Percentiles rank a stretch among this genome's conserved stretches.
Conservation (phyloP, 768 basidiomycete genomes). For the Termitomyces sp. region DNA sequence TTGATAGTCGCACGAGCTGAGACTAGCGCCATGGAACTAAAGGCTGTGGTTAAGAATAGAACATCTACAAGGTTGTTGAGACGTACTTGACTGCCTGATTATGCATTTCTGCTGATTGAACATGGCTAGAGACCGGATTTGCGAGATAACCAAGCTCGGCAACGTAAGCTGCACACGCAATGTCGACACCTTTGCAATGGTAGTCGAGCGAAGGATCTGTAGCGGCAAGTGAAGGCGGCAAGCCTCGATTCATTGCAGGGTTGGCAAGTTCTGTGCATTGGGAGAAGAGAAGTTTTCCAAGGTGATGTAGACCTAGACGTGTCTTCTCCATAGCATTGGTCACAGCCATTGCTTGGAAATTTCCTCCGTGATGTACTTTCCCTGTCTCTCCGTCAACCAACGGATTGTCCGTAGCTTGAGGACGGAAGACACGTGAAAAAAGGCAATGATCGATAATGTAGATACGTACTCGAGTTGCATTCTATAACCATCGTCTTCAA, state of each 20-base stretch:
- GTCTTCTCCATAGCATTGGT: conserved; percentile 88
- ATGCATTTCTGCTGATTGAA: conserved; percentile 88
- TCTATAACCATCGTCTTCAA: conserved; percentile 62
- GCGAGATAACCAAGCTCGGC: conserved; percentile 79
- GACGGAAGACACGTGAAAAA: conserved; percentile 5
- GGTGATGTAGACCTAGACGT: conserved; percentile 61
- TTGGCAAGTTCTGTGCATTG: conserved; percentile 70
- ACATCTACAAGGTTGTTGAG: background rate
- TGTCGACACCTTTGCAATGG: conserved; percentile 81
- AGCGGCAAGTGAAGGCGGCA: conserved; percentile 75
- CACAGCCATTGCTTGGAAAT: conserved; percentile 86
- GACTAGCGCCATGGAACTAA: conserved; percentile 76
- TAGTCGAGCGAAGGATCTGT: conserved; percentile 80
- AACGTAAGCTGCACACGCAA: conserved; percentile 76
- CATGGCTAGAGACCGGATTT: conserved; percentile 78
- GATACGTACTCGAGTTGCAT: conserved; percentile 70
- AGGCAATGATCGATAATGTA: background rate
- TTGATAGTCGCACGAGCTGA: conserved; percentile 77
- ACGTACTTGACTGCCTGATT: conserved; percentile 88
- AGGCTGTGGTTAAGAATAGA: conserved; percentile 4
- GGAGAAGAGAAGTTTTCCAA: conserved; percentile 65
- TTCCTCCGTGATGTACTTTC: conserved; percentile 74
- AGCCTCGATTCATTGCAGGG: conserved; percentile 73
- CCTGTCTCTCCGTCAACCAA: conserved; percentile 66
- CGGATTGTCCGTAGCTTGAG: conserved; percentile 79